Evolutionary conservation across 139 green algal genomes (phyloP).

Genomic region (Coccomyxa sp.): DNA sequence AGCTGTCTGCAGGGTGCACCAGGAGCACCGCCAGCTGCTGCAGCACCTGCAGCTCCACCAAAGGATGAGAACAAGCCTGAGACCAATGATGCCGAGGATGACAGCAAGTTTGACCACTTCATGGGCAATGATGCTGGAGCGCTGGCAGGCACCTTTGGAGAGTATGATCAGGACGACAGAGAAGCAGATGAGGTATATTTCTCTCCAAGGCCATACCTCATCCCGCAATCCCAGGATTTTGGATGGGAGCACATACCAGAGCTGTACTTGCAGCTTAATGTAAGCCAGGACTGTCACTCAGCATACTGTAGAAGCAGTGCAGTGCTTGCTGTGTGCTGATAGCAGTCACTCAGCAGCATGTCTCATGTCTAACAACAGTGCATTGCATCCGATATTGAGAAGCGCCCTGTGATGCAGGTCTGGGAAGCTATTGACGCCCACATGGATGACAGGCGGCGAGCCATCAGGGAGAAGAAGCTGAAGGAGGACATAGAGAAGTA

Average conservation of each 20-base stretch:
- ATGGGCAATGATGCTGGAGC: conserved; percentile 92
- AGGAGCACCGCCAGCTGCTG: not conserved
- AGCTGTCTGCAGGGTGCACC: not conserved
- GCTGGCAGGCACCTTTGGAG: conserved; percentile 54
- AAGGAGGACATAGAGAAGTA: conserved; percentile 94
- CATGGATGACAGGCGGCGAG: conserved; percentile 31
- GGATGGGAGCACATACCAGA: no score
- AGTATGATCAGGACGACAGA: conserved; percentile 75
- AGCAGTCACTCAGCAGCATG: not conserved
- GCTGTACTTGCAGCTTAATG: no score
- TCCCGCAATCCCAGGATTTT: no score
- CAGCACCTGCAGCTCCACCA: conserved; percentile 27
- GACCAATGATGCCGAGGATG: conserved; percentile 57
- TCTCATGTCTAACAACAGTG: not conserved
- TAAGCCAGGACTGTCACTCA: conserved; percentile 25
- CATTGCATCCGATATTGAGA: not conserved
- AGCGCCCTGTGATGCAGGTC: not conserved
- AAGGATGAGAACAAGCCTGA: conserved; percentile 32
- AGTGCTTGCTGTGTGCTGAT: not conserved
- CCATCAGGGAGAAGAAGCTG: conserved; percentile 76
- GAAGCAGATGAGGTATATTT: conserved; percentile 94
- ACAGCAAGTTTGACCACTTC: conserved; percentile 95
- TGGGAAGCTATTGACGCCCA: not conserved
- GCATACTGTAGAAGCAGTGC: not conserved
- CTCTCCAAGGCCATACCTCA: not conserved